Conservation (phyloP, 371 early-diverging fungal genomes). For the Mucor indicus region DNA sequence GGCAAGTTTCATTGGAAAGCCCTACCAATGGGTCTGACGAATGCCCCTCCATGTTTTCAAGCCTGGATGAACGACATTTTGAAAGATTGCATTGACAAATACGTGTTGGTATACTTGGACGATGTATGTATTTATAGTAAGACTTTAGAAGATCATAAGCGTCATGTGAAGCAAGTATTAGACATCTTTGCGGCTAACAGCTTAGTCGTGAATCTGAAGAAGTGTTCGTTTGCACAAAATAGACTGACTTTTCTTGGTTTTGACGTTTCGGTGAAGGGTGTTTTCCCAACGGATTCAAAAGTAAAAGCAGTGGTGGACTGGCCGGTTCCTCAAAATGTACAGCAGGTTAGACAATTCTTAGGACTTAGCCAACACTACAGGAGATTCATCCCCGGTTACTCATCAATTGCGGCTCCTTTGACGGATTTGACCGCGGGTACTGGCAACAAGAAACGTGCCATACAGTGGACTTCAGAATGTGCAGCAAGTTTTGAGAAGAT, state of each 20-base stretch:
- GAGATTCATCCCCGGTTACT: conserved; percentile 26
- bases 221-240: conserved; percentile 43
- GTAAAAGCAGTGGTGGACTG: conserved; percentile 30
- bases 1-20: not conserved
- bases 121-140: conserved; percentile 56
- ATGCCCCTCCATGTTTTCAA: conserved; percentile 3
- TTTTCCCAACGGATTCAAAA: conserved; percentile 25
- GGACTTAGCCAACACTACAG: conserved; percentile 32
- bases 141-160: conserved; percentile 39
- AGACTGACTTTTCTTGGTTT: conserved; percentile 46
- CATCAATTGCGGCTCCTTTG: conserved; percentile 35
- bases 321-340: conserved; percentile 32
- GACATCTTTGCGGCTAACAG: conserved; percentile 21
- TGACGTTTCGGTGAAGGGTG: conserved; percentile 24
- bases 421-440: conserved; percentile 29
- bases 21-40: not conserved
- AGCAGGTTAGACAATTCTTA: conserved; percentile 34
- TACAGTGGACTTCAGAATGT: conserved; percentile 15
- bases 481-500: conserved; percentile 5
- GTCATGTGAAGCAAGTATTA: conserved; percentile 37
- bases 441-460: conserved; percentile 16
- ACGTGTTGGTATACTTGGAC: conserved; percentile 49
- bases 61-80: conserved; percentile 18
- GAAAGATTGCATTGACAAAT: conserved; percentile 27
- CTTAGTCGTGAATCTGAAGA: conserved; percentile 39